These are phyloP conservation scores for Nemophila menziesii DNA, from an alignment of 257 asterid species.

Conservation along the genomic window DNA sequence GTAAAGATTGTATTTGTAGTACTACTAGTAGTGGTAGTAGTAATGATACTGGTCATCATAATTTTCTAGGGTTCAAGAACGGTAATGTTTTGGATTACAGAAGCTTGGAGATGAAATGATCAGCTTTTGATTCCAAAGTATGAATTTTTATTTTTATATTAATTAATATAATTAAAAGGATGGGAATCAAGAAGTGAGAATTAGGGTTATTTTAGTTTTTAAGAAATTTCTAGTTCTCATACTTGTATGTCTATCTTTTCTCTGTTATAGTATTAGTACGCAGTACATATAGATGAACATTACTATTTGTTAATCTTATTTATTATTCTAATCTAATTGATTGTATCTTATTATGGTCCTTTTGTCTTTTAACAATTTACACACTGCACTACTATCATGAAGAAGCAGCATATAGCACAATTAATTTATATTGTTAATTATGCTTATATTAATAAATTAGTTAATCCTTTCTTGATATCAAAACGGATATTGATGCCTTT, in stretches of 20 bases:
- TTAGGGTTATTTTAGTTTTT: constrained; percentile 16
- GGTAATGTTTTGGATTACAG: constrained; percentile 52
- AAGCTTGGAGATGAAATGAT: constrained; percentile 59
- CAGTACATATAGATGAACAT: constrained; percentile 9
- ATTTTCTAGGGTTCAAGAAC: constrained; percentile 46
- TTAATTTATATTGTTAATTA: too few relatives aligned
- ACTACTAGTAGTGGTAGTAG: constrained; percentile 5
- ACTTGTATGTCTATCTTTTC: constrained; percentile 23
- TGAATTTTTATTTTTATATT: constrained; percentile 8
- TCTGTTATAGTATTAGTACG: constrained; percentile 4
- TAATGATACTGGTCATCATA: constrained; percentile 27
- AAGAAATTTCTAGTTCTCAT: constrained; percentile 16
- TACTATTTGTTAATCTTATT: constrained; percentile 6
- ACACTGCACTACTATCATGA: too few relatives aligned
- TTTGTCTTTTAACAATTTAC: too few relatives aligned
- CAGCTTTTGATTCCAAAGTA: not conserved
- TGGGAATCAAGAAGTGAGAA: constrained; percentile 6
- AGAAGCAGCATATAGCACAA: too few relatives aligned
- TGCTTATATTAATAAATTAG: too few relatives aligned
- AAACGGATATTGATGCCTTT: too few relatives aligned
- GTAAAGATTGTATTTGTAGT: constrained; percentile 49
- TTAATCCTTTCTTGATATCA: too few relatives aligned
- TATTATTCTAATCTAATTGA: too few relatives aligned
- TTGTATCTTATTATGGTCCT: too few relatives aligned
- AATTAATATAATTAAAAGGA: constrained; percentile 4